These are phyloP conservation scores for Clavispora carvajalis DNA, from an alignment of 805 yeast species.

Conservation along the genomic window DNA sequence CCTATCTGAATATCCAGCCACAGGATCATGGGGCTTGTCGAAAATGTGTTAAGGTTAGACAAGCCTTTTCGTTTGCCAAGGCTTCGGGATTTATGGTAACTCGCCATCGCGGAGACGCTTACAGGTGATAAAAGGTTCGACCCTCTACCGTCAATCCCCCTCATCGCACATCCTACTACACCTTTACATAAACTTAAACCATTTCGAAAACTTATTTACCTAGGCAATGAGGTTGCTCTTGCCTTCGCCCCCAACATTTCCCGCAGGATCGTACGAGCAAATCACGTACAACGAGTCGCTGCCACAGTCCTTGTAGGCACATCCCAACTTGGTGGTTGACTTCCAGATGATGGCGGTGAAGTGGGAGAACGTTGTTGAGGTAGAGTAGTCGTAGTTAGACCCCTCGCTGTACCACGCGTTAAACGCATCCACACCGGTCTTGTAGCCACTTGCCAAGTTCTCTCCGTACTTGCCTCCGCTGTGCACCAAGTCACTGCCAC, in stretches of 20 bases:
- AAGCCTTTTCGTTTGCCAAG: no score
- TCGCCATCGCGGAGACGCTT: no score
- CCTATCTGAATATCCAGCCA: no score
- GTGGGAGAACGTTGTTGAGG: conserved; percentile 37
- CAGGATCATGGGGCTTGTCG: no score
- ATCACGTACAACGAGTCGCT: conserved; percentile 54
- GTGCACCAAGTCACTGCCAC: conserved; percentile 21
- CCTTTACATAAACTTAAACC: no score
- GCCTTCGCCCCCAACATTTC: conserved; percentile 53
- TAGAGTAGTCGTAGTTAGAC: conserved; percentile 10
- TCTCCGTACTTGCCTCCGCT: conserved; percentile 16
- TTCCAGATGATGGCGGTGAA: conserved; percentile 81
- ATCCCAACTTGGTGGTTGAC: conserved; percentile 56
- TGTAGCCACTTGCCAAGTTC: conserved; percentile 33
- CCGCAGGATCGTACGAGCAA: conserved; percentile 72
- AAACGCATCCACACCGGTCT: conserved; percentile 20
- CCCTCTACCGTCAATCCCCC: no score
- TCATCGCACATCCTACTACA: no score
- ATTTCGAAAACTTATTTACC: neutral
- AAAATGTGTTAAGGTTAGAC: no score
- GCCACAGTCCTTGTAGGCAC: conserved; percentile 62
- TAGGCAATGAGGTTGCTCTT: conserved; percentile 8
- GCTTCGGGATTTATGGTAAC: no score
- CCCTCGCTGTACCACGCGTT: conserved; percentile 17
- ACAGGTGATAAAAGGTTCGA: no score